Percentiles rank a stretch among this genome's conserved stretches.
Evolutionary conservation across 768 basidiomycete species (phyloP).

Genomic region (Trametes sanguinea): DNA sequence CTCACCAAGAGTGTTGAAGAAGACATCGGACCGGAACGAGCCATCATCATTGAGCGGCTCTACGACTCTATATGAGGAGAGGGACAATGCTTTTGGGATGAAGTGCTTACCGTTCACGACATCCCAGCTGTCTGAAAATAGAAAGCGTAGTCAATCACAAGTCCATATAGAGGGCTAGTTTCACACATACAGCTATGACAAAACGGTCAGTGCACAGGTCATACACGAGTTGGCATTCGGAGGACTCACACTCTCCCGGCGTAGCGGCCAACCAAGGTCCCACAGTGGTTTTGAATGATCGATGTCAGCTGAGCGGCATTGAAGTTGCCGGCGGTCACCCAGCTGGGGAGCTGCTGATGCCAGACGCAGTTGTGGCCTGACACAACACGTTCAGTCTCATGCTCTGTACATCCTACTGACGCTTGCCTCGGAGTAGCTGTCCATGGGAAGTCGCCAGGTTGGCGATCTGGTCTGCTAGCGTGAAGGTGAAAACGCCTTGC

Average conservation of each 20-base stretch:
- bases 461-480: conserved; percentile 46
- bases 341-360: conserved; percentile 53
- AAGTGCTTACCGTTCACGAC: conserved; percentile 45
- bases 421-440: conserved; percentile 46
- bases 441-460: conserved; percentile 46
- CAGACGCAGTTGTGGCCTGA: conserved; percentile 44
- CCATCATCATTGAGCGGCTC: conserved; percentile 62
- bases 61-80: background rate
- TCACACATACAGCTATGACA: conserved; percentile 10
- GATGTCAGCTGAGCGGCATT: conserved; percentile 43
- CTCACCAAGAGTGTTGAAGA: conserved; percentile 52
- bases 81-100: background rate
- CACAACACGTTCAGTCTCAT: background rate
- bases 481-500: conserved; percentile 49
- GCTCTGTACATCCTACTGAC: background rate
- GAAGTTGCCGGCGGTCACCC: conserved; percentile 48
- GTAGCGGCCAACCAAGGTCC: conserved; percentile 52
- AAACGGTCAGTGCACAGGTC: background rate
- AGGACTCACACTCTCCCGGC: conserved; percentile 48
- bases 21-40: conserved; percentile 54
- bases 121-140: conserved; percentile 47
- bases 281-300: conserved; percentile 52
- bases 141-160: background rate
- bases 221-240: background rate
- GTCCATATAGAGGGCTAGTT: too few species aligned